Base-by-base conservation (phyloP, 257 asterid genomes). In the Solanum ossicruentum region DNA sequence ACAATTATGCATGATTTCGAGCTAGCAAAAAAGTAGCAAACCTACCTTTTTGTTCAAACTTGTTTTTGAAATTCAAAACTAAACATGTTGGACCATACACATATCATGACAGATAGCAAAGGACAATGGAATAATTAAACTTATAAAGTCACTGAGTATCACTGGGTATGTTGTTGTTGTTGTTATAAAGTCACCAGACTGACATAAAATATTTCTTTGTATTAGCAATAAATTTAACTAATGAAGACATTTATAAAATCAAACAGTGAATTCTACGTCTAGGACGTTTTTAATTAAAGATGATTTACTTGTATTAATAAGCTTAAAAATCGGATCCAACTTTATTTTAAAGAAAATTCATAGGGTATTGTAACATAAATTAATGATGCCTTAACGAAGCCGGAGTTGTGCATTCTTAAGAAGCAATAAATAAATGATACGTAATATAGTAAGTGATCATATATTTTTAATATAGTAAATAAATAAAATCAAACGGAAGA, bases 111-210 rank as follows among this genome's bases (percentile, higher is more conserved):
- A 36, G 0, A 36, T 36, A 36, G 41, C 41, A 36, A 36, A 36
- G 41, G 7, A 36, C 41, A 60, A 15, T 23, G 52, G 57, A 12
- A 75, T 75, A 43, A 75, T 47, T 51, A 49, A n/a, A 49, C 23
- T 23, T 47, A 49, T 75, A 47, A 12, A 75, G 82, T 49, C 43
- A 75, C 82, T n/a, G n/a, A n/a, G n/a, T n/a, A n/a, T n/a, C n/a
- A n/a, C n/a, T n/a, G n/a, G n/a, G n/a, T n/a, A n/a, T n/a, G n/a
- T n/a, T n/a, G n/a, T n/a, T n/a, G n/a, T n/a, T n/a, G n/a, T n/a
- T n/a, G n/a, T 23, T 47, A 49, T 75, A 47, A 12, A 75, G 82
- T 49, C 43, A 75, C 82, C 43, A 47, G 13, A 73, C n/a, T 73
- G 72, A 32, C 47, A 26, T 36, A 43, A 28, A 65, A 26, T 65